A percentile compares a stretch with the other conserved stretches of the same genome.
phyloP scores from a whole-genome alignment of 495 filamentous ascomycete genomes.

The Hypoxylon rickii region DNA sequence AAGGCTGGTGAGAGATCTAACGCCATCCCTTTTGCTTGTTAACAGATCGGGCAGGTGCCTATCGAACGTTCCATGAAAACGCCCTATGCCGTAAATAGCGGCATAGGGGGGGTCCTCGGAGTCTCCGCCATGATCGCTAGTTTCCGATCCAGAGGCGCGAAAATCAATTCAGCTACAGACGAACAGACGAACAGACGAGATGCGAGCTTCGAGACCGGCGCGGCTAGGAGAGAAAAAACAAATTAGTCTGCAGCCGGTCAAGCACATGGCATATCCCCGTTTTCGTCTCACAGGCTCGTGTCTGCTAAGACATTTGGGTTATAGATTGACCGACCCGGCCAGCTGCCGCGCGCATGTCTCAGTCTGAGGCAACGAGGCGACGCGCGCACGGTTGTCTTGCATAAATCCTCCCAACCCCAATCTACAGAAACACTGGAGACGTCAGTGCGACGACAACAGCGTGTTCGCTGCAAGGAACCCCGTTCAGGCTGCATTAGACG shows the following conservation, averaged over 20 bases:
- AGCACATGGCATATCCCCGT: slow-evolving; percentile 31
- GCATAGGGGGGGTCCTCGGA: slow-evolving; percentile 3
- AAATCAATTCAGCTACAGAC: too few relatives aligned
- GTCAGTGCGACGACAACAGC: not conserved
- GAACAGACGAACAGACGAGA: too few relatives aligned
- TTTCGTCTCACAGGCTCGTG: slow-evolving; percentile 22
- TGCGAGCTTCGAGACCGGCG: slow-evolving; percentile 12
- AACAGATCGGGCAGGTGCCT: slow-evolving; percentile 8
- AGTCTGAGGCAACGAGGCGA: slow-evolving; percentile 13
- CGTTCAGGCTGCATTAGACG: slow-evolving; percentile 3
- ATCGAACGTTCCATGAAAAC: slow-evolving; percentile 14
- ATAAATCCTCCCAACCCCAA: slow-evolving; percentile 1
- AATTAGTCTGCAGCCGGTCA: slow-evolving; percentile 2
- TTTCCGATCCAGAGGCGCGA: too few relatives aligned
- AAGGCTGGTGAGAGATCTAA: slow-evolving; percentile 10
- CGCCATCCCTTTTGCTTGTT: slow-evolving; percentile 1
- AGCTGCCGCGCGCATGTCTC: slow-evolving; percentile 27
- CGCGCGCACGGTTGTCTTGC: too few relatives aligned
- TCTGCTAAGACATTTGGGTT: slow-evolving; percentile 19
- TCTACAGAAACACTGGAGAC: not conserved
- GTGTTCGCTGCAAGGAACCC: slow-evolving; percentile 7
- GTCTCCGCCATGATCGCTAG: not conserved
- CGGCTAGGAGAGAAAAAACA: slow-evolving; percentile 9
- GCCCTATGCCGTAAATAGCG: slow-evolving; percentile 14
- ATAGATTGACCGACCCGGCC: slow-evolving; percentile 13